A percentile compares a stretch with the other conserved stretches of the same genome.
Conservation (phyloP, 192 early-diverging fungal species). For the Entomortierella lignicola region DNA sequence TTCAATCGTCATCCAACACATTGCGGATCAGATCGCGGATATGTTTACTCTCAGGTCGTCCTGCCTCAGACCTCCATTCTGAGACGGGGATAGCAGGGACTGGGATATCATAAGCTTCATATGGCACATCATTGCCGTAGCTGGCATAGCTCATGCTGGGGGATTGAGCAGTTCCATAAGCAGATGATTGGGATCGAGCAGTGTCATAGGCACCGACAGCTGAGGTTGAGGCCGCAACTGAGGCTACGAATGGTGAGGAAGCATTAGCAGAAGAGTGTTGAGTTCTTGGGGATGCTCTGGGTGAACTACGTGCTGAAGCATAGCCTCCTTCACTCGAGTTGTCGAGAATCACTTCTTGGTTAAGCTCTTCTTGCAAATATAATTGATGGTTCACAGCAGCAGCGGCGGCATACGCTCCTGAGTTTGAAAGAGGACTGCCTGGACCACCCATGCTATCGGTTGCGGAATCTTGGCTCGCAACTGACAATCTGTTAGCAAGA, state of each 20-base stretch:
- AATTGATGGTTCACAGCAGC: slow-evolving; percentile 42
- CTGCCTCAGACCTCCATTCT: slow-evolving; percentile 14
- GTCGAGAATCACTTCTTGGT: slow-evolving; percentile 20
- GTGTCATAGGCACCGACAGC: slow-evolving; percentile 20
- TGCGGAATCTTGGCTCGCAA: slow-evolving; percentile 20
- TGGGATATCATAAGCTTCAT: slow-evolving; percentile 5
- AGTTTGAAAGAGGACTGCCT: background rate
- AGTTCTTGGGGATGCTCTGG: background rate
- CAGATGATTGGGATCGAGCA: slow-evolving; percentile 7
- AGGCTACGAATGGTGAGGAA: background rate
- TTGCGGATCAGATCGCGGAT: slow-evolving; percentile 44
- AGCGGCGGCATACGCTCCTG: background rate
- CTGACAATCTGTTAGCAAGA: slow-evolving; percentile 23
- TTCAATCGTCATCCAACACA: slow-evolving; percentile 31
- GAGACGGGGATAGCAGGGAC: slow-evolving; percentile 3
- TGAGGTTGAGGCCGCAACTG: background rate
- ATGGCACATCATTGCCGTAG: slow-evolving; percentile 3
- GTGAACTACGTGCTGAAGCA: background rate
- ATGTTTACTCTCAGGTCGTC: slow-evolving; percentile 18
- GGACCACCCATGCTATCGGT: background rate
- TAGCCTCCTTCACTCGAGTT: slow-evolving; percentile 6
- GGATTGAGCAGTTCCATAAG: slow-evolving; percentile 18
- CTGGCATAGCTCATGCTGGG: slow-evolving; percentile 11
- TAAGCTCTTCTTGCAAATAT: slow-evolving; percentile 27
- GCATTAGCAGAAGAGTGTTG: background rate